Evolutionary conservation across 257 asterid genomes (phyloP).

Genomic region (Solanum piurae): DNA sequence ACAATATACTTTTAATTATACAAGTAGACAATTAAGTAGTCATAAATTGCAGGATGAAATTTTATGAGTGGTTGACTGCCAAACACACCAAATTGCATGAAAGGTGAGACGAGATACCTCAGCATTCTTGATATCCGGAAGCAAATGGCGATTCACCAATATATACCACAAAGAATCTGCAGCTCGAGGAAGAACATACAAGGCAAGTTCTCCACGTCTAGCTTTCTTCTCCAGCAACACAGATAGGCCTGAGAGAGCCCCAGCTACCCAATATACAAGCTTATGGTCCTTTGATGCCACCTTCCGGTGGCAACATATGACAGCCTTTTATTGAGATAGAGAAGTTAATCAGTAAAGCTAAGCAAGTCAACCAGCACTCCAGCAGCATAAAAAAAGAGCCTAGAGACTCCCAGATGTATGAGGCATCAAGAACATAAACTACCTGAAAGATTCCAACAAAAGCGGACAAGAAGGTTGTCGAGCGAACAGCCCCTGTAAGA

Average conservation of each 20-base stretch:
- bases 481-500: constrained; percentile 78
- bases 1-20: not conserved
- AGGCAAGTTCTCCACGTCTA: constrained; percentile 88
- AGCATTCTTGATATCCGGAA: constrained; percentile 10
- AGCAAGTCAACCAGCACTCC: not conserved
- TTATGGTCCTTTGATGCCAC: constrained; percentile 91
- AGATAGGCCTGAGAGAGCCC: constrained; percentile 83
- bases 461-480: constrained; percentile 89
- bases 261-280: constrained; percentile 91
- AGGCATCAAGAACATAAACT: constrained; percentile 6
- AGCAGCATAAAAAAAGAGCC: not conserved
- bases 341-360: constrained; percentile 20
- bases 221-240: constrained; percentile 91
- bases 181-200: constrained; percentile 96
- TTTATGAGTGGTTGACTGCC: not conserved
- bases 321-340: constrained; percentile 52
- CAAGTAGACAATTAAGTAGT: not conserved
- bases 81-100: not conserved
- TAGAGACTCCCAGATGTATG: not conserved
- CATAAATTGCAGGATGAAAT: not conserved
- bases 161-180: constrained; percentile 97
- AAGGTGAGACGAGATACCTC: not conserved
- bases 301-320: constrained; percentile 83
- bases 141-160: constrained; percentile 76
- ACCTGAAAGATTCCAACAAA: constrained; percentile 99